A percentile compares a stretch with the other conserved stretches of the same genome.
phyloP scores from a whole-genome alignment of 192 early-diverging fungal species.

The Lobulomyces angularis region DNA sequence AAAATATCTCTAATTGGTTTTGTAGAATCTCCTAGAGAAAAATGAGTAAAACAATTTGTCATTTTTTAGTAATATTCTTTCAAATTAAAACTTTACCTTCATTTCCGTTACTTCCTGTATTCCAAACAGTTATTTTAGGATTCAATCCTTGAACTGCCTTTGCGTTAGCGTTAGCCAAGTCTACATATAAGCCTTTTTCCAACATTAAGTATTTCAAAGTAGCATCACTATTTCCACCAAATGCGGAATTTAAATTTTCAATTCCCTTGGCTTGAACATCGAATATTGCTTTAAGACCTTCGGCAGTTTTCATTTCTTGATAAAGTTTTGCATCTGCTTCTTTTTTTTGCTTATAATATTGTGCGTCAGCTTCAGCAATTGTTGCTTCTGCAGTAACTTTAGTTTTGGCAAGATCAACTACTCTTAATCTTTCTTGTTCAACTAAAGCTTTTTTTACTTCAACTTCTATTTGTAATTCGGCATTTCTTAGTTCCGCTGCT shows the following conservation, averaged over 20 bases:
- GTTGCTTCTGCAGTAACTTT: slow-evolving; percentile 31
- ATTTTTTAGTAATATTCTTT: too few relatives aligned
- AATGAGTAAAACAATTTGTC: too few relatives aligned
- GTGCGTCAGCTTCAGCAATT: slow-evolving; percentile 24
- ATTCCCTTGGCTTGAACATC: slow-evolving; percentile 35
- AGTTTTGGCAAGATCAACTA: slow-evolving; percentile 26
- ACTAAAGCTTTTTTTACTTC: slow-evolving; percentile 28
- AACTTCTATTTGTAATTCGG: slow-evolving; percentile 31
- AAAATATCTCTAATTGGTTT: slow-evolving; percentile 28
- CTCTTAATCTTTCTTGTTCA: slow-evolving; percentile 29
- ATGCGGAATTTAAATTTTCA: slow-evolving; percentile 5
- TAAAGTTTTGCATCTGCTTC: slow-evolving; percentile 23
- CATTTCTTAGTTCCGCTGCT: slow-evolving; percentile 16
- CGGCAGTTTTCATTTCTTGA: slow-evolving; percentile 26
- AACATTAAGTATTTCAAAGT: slow-evolving; percentile 39
- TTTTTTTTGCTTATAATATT: slow-evolving; percentile 18
- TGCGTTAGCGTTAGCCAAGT: slow-evolving; percentile 35
- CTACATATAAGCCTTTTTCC: slow-evolving; percentile 29
- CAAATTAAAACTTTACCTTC: too few relatives aligned
- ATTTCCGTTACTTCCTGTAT: slow-evolving; percentile 19
- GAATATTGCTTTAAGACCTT: slow-evolving; percentile 20
- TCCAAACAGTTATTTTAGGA: slow-evolving; percentile 42
- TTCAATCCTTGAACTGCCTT: slow-evolving; percentile 35
- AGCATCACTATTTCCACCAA: slow-evolving; percentile 17
- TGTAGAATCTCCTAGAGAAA: slow-evolving; percentile 11